These are phyloP conservation scores for Sugiyamaella castrensis DNA, from an alignment of 1,139 yeast genomes.

Conservation along the genomic window DNA sequence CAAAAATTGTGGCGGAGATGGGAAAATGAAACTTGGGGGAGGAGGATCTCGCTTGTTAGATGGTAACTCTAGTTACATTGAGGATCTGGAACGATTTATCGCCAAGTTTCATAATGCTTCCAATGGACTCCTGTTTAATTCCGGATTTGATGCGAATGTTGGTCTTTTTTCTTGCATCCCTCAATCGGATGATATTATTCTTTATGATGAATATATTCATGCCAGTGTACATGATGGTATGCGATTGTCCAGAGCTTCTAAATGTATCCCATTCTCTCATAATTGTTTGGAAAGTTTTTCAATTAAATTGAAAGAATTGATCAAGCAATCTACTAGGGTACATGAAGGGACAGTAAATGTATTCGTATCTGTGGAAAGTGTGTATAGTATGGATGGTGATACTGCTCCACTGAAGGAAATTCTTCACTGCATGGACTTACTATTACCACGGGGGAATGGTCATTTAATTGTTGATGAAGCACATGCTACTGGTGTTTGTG, in stretches of 20 bases:
- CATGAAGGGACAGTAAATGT: slow-evolving; percentile 16
- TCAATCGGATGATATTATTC: slow-evolving; percentile 27
- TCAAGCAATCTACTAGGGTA: slow-evolving; percentile 5
- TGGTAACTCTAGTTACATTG: slow-evolving; percentile 28
- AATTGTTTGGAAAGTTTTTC: slow-evolving; percentile 19
- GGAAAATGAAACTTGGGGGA: slow-evolving; percentile 22
- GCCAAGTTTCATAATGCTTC: slow-evolving; percentile 25
- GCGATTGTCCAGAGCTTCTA: slow-evolving; percentile 24
- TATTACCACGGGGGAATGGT: slow-evolving; percentile 18
- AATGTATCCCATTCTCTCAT: slow-evolving; percentile 21
- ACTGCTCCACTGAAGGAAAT: slow-evolving; percentile 26
- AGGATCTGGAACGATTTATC: slow-evolving; percentile 25
- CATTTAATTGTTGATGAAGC: slow-evolving; percentile 33
- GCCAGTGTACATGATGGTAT: slow-evolving; percentile 35
- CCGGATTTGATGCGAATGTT: slow-evolving; percentile 34
- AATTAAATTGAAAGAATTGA: background rate
- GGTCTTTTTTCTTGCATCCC: slow-evolving; percentile 30
- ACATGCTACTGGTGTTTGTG: slow-evolving; percentile 32
- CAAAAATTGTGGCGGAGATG: background rate
- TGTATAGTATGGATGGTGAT: slow-evolving; percentile 36
- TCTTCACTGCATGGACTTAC: slow-evolving; percentile 13
- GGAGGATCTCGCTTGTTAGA: slow-evolving; percentile 34
- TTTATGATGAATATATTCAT: slow-evolving; percentile 32
- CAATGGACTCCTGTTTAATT: slow-evolving; percentile 28
- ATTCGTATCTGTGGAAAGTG: slow-evolving; percentile 31